A percentile compares a stretch with the other conserved stretches of the same genome.
Conservation (phyloP, 495 filamentous ascomycete genomes). For the Lophiostoma macrostomum region DNA sequence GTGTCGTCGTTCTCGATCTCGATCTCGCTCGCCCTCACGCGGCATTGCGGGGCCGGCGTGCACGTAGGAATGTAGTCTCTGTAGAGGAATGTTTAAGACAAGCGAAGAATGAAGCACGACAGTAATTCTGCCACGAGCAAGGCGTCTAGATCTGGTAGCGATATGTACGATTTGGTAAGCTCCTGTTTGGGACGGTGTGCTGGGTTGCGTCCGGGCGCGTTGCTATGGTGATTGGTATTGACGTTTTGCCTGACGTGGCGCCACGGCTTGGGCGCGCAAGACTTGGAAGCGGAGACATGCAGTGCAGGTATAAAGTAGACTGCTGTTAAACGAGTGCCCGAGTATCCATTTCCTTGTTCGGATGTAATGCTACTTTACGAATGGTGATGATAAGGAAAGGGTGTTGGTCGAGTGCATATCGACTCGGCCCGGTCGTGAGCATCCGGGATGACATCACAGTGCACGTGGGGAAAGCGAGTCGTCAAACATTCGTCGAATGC, state of each 20-base stretch:
- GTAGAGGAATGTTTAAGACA: slow-evolving; percentile 1
- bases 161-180: slow-evolving; percentile 26
- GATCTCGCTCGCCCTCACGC: slow-evolving; percentile 9
- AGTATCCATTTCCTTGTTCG: no score
- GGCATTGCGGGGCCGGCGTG: slow-evolving; percentile 15
- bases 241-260: slow-evolving; percentile 22
- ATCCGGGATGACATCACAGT: neutral
- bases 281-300: slow-evolving; percentile 5
- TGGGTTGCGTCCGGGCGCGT: slow-evolving; percentile 3
- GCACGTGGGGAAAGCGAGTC: no score
- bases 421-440: neutral
- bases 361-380: neutral
- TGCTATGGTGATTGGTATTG: slow-evolving; percentile 18
- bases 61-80: no score
- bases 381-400: neutral
- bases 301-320: no score
- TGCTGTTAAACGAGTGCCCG: no score
- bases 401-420: no score
- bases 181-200: neutral
- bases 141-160: no score
- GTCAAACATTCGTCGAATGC: no score
- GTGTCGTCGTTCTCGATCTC: slow-evolving; percentile 10
- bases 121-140: no score
- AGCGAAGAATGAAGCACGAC: neutral
- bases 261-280: neutral